These are phyloP conservation scores for Corynascus novoguineensis DNA, from an alignment of 495 filamentous ascomycete genomes.

Conservation along the genomic window DNA sequence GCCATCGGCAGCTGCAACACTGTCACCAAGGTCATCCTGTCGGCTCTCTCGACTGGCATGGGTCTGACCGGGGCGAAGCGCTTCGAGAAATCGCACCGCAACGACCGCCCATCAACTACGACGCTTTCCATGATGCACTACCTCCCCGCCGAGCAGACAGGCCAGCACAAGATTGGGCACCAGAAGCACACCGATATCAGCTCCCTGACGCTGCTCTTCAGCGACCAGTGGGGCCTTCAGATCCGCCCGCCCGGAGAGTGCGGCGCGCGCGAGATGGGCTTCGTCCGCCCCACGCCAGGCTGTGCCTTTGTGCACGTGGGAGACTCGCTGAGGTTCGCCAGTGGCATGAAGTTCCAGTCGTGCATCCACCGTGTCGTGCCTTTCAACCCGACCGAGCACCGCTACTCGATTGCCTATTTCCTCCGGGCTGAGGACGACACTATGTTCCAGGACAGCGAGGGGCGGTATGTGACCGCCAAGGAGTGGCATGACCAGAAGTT, in stretches of 20 bases:
- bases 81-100: constrained; percentile 51
- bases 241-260: constrained; percentile 42
- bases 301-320: constrained; percentile 54
- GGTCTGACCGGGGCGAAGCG: constrained; percentile 36
- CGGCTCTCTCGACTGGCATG: constrained; percentile 44
- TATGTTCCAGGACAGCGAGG: constrained; percentile 48
- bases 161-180: constrained; percentile 43
- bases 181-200: constrained; percentile 57
- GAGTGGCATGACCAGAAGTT: constrained; percentile 57
- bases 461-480: constrained; percentile 42
- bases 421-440: constrained; percentile 49
- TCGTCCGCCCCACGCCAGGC: constrained; percentile 45
- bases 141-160: constrained; percentile 39
- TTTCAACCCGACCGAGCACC: constrained; percentile 42
- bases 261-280: constrained; percentile 45
- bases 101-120: constrained; percentile 44
- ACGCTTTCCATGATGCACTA: constrained; percentile 46
- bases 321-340: constrained; percentile 51
- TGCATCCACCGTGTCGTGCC: constrained; percentile 55
- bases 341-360: constrained; percentile 45
- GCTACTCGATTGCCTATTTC: constrained; percentile 56
- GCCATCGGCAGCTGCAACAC: constrained; percentile 46
- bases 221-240: constrained; percentile 53
- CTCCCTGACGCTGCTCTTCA: constrained; percentile 53
- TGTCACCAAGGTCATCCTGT: constrained; percentile 48